Evolutionary conservation across 1,139 yeast species (phyloP), one percentile per base, ranked within the genome.

Genomic region (Suhomyces wounanorum): DNA sequence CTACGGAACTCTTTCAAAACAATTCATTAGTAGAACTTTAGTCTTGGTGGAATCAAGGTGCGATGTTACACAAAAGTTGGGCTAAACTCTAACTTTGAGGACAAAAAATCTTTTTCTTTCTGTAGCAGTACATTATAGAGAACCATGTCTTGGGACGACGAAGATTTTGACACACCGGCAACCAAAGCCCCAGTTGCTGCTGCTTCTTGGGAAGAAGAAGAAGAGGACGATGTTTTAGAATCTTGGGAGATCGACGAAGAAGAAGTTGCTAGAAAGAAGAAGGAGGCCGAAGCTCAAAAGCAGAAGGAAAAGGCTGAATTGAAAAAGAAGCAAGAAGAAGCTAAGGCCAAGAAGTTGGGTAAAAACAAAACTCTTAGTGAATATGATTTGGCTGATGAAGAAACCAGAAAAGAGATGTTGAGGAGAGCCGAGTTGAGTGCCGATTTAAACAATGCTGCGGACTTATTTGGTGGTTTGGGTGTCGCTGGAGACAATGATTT

Each of bases 371-470:
- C 60, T 31, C 64, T 62, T 8, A 60, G 74, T 51, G 87, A 84
- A 46, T 78, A 85, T 51, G 94, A 87, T 58, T 52, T 49, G 14
- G 76, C 85, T 40, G 92, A 85, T 64, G 88, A 82, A 55, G 77
- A 75, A 55, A 84, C 89, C 13, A 81, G 90, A 66, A 82, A 77
- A 61, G 94, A 87, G 64, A 70, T 91, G 68, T 77, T 88, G 68
- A 87, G 79, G 64, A 77, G 86, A 65, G 96, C 94, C 16, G 96
- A 94, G 71, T 65, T 89, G 52, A 85, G 83, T 45, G 83, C 96
- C 33, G 99, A 94, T 73, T 77, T 94, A 70, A 89, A 87, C 70
- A 88, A 89, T 66, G 98, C 98, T 23, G 94, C 96, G 26, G 96
- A 90, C 62, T 77, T 94, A 61, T 90, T 94, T 65, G 96, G 94